phyloP scores from a whole-genome alignment of 371 early-diverging fungal genomes.

The Rhizopus sp. region DNA sequence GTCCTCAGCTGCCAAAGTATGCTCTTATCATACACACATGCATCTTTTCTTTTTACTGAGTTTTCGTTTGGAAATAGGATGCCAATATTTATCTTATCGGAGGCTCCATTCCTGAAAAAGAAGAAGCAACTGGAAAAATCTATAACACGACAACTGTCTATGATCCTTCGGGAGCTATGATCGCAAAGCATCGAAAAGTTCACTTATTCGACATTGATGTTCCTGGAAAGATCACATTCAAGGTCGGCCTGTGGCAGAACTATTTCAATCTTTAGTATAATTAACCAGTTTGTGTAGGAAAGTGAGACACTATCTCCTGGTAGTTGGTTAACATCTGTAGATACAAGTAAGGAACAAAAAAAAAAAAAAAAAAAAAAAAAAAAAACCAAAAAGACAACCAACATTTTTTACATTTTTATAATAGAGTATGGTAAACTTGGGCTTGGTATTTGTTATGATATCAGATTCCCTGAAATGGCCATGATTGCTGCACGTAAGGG shows the following conservation, averaged over 20 bases:
- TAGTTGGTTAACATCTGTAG: constrained; percentile 69
- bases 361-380: no score
- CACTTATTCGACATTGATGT: constrained; percentile 97
- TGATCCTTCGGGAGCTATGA: constrained; percentile 71
- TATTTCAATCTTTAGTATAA: not conserved
- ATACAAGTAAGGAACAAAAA: constrained; percentile 60
- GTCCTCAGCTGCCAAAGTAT: constrained; percentile 78
- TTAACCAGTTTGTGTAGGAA: constrained; percentile 51
- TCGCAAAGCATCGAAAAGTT: constrained; percentile 76
- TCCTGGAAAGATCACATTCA: constrained; percentile 88
- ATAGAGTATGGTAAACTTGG: constrained; percentile 84
- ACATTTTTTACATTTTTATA: not conserved
- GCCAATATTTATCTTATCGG: constrained; percentile 79
- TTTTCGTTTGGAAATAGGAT: constrained; percentile 47
- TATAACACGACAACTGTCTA: constrained; percentile 94
- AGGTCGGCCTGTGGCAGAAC: constrained; percentile 30
- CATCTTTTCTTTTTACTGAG: not conserved
- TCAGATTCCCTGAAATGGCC: constrained; percentile 94
- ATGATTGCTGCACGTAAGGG: constrained; percentile 90
- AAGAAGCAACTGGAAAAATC: constrained; percentile 55
- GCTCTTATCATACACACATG: not conserved
- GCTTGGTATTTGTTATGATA: constrained; percentile 96
- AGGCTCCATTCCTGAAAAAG: constrained; percentile 87
- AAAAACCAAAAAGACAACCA: not conserved
- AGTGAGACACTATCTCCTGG: constrained; percentile 85